Percentiles rank a stretch among this genome's conserved stretches.
phyloP scores from a whole-genome alignment of 192 early-diverging fungal genomes.

The Backusella luteola region DNA sequence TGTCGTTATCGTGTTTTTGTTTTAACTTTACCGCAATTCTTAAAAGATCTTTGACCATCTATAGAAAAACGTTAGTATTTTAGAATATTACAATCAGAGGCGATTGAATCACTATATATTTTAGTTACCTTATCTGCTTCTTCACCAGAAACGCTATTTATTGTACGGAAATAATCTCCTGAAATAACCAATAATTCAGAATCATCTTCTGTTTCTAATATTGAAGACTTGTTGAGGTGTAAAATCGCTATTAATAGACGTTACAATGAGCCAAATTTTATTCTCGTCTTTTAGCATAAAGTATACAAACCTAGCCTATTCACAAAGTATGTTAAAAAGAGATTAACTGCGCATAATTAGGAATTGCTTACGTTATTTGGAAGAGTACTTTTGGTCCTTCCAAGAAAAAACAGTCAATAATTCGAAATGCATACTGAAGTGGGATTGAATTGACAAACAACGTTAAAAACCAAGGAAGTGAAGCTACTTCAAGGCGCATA shows the following conservation, averaged over 20 bases:
- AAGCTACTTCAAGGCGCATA: slow-evolving; percentile 94
- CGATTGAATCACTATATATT: background rate
- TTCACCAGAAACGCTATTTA: slow-evolving; percentile 59
- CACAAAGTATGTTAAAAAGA: background rate
- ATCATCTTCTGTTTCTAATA: slow-evolving; percentile 67
- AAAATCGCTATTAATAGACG: slow-evolving; percentile 62
- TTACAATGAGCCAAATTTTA: background rate
- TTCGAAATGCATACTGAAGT: slow-evolving; percentile 78
- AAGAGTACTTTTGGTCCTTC: slow-evolving; percentile 95
- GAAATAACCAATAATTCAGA: slow-evolving; percentile 78
- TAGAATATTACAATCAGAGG: background rate
- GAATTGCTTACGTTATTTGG: slow-evolving; percentile 69
- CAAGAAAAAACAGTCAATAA: slow-evolving; percentile 97
- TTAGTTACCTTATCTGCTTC: background rate
- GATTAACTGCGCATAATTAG: background rate
- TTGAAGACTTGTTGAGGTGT: slow-evolving; percentile 81
- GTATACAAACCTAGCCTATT: slow-evolving; percentile 1
- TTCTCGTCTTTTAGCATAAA: background rate
- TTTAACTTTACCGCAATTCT: slow-evolving; percentile 52
- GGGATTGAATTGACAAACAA: slow-evolving; percentile 97
- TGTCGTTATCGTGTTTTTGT: background rate
- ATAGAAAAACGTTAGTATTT: background rate
- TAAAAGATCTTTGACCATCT: slow-evolving; percentile 87
- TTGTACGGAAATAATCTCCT: slow-evolving; percentile 81
- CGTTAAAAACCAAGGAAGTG: slow-evolving; percentile 96